These are phyloP conservation scores for Cicer pinnatifidum DNA, from an alignment of 306 rosid species.

Conservation along the genomic window DNA sequence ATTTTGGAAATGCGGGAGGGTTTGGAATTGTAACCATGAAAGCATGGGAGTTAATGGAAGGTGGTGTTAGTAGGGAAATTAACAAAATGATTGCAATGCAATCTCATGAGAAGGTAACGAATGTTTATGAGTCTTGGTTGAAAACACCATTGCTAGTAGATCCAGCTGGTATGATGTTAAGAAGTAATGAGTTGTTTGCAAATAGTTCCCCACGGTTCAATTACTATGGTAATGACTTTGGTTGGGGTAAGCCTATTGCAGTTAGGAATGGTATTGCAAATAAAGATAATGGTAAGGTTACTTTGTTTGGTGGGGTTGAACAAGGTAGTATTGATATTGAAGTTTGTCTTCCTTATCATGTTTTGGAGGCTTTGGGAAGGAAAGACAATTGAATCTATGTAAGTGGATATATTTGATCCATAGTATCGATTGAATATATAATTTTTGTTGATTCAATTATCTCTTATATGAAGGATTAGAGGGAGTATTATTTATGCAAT, in stretches of 20 bases:
- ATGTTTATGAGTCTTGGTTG: background rate
- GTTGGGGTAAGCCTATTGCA: slow-evolving; percentile 1
- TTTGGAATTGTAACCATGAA: slow-evolving; percentile 1
- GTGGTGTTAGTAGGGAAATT: background rate
- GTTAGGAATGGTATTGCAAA: slow-evolving; percentile 4
- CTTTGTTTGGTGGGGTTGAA: background rate
- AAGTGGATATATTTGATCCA: too few relatives aligned
- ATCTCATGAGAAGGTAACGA: background rate
- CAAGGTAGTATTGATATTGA: slow-evolving; percentile 18
- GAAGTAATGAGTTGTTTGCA: background rate
- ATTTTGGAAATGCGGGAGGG: background rate
- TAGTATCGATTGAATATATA: too few relatives aligned
- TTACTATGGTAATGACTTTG: slow-evolving; percentile 22
- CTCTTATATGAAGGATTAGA: too few relatives aligned
- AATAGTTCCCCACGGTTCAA: slow-evolving; percentile 5
- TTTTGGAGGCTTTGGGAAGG: background rate
- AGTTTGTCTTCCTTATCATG: slow-evolving; percentile 1
- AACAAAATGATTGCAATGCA: background rate
- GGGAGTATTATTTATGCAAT: too few relatives aligned
- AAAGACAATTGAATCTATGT: background rate
- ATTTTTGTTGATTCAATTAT: too few relatives aligned
- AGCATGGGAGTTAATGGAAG: background rate
- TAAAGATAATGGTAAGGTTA: background rate
- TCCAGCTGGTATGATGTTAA: background rate
- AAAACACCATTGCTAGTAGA: background rate